Evolutionary conservation across 2,329 filamentous ascomycete genomes (phyloP), one percentile per base, ranked within the genome.

Genomic region (Fusarium globosum): DNA sequence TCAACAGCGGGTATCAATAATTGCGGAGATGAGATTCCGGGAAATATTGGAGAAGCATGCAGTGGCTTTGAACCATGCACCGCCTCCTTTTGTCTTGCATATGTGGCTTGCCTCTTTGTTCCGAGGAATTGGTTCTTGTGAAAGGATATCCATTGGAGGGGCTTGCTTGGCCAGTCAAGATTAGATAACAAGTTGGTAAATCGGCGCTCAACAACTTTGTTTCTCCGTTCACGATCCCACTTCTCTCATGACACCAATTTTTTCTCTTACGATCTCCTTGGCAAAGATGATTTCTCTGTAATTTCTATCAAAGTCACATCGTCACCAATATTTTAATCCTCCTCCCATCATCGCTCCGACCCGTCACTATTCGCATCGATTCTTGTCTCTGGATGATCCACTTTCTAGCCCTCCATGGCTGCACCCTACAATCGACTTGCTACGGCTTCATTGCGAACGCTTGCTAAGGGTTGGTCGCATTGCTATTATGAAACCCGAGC

Each of bases 101-200:
- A 26, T 53, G 28, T 67, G 43, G 33, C 53, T 68, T 51, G 48
- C 41, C 38, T 69, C 41, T 49, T 52, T 48, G 65, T 64, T 65
- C 67, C 67, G 59, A 64, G 45, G 41, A 69, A 65, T 69, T 69
- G 67, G 59, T 33, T 41, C 30, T 36, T 65, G 48, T 39, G 35
- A 45, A 55, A 75, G 63, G 64, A 65, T 46, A 72, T 48, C 45
- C 45, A 48, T 75, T 74, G 67, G 76, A 77, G 46, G 46, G 74
- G 76, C 26, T 30, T 48, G 68, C 76, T 65, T 53, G 61, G 33
- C 65, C 58, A 68, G 64, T 62, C 72, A 75, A 69, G 67, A 75
- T 77, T 73, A 78, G 76, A 78, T 78, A 77, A 78, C 76, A 65
- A 65, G 66, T 70, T 70, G 46, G 53, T 69, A 71, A 76, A 78